Percentiles rank a stretch among this genome's conserved stretches.
Evolutionary conservation across 352 stramenopile genomes (phyloP).

Genomic region (Halophytophthora polymorphica): DNA sequence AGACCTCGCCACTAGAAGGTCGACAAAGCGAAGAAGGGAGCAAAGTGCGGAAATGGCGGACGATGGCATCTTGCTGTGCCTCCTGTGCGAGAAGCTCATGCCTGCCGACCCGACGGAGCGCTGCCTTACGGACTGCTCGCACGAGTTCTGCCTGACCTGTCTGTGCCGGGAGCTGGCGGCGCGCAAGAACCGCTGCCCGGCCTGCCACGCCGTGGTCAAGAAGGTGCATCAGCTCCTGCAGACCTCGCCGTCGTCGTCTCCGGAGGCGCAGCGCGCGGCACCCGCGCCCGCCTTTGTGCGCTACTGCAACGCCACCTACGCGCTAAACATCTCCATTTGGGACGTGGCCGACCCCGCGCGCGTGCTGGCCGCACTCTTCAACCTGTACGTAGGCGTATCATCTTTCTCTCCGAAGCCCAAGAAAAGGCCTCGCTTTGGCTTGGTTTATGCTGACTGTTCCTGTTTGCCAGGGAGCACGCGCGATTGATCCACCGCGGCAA

Average conservation of each 20-base stretch:
- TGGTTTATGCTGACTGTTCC: not conserved
- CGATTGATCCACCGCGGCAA: conserved; percentile 77
- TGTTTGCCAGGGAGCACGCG: conserved; percentile 48
- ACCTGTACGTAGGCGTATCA: conserved; percentile 50
- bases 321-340: conserved; percentile 80
- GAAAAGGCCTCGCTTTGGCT: not conserved
- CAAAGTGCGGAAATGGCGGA: conserved; percentile 11
- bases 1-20: too few species aligned
- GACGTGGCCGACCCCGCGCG: conserved; percentile 63
- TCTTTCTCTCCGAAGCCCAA: not conserved
- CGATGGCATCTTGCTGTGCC: conserved; percentile 31
- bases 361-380: conserved; percentile 61
- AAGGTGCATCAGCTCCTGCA: conserved; percentile 52
- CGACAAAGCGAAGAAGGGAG: too few species aligned
- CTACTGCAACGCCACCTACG: conserved; percentile 81
- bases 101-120: conserved; percentile 29
- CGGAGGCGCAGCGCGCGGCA: conserved; percentile 8
- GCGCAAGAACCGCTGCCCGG: conserved; percentile 66
- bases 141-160: conserved; percentile 79
- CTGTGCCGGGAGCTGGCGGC: conserved; percentile 48
- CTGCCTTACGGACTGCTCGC: conserved; percentile 72
- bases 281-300: conserved; percentile 54
- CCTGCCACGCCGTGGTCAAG: conserved; percentile 57
- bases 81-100: conserved; percentile 52
- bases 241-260: not conserved